A percentile compares a stretch with the other conserved stretches of the same genome.
Conservation (phyloP, 176 grass and related monocot genomes). For the Typha latifolia region DNA sequence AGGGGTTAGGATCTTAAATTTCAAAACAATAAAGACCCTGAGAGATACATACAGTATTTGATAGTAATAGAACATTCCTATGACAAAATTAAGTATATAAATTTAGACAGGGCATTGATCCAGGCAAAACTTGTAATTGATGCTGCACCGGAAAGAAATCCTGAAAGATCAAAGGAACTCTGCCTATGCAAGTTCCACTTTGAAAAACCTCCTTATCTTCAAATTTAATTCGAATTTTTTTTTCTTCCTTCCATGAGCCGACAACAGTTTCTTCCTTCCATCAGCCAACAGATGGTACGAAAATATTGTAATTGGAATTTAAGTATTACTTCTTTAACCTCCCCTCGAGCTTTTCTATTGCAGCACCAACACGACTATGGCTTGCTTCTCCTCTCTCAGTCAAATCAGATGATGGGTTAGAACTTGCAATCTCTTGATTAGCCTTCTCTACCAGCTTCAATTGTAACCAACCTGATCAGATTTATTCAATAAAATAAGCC, state of each 20-base stretch:
- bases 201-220: neutral
- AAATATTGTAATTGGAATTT: neutral
- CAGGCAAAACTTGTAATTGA: neutral
- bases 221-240: neutral
- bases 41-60: too few relatives aligned
- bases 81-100: too few relatives aligned
- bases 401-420: constrained; percentile 27
- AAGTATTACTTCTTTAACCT: constrained; percentile 55
- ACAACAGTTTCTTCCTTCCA: neutral
- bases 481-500: neutral
- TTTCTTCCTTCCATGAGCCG: neutral
- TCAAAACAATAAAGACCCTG: too few relatives aligned
- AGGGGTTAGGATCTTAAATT: too few relatives aligned
- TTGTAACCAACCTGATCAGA: constrained; percentile 68
- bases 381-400: constrained; percentile 26
- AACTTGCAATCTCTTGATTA: constrained; percentile 45
- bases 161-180: neutral
- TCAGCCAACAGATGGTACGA: neutral
- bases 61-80: too few relatives aligned
- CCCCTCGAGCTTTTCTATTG: constrained; percentile 70
- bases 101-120: neutral
- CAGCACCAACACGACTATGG: constrained; percentile 58
- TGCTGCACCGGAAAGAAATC: neutral
- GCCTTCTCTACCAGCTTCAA: constrained; percentile 84
- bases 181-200: neutral